Evolutionary conservation across 257 asterid genomes (phyloP).

Genomic region (Solanum paucissectum): DNA sequence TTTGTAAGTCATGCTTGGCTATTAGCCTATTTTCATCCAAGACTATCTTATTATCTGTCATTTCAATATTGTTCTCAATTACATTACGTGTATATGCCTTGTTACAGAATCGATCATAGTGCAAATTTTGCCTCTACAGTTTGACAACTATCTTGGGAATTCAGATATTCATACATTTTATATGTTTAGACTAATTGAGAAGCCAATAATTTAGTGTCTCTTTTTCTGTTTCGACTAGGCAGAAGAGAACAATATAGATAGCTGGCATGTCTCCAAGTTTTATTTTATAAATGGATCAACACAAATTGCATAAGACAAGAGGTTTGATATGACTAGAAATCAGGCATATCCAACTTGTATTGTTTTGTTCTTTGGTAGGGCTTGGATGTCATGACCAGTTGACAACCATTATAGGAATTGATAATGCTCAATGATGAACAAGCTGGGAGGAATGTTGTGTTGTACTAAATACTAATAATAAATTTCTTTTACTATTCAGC

Average conservation of each 20-base stretch:
- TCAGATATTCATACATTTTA: not conserved
- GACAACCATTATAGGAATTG: not conserved
- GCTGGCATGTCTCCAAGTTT: not conserved
- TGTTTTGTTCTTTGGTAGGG: not conserved
- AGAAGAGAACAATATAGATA: not conserved
- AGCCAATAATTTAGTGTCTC: not conserved
- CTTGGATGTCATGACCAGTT: not conserved
- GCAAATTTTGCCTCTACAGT: not conserved
- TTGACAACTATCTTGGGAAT: not conserved
- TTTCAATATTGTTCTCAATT: not conserved
- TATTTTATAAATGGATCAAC: not conserved
- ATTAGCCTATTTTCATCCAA: not conserved
- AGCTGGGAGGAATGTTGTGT: not conserved
- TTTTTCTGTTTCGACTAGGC: not conserved
- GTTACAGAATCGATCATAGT: not conserved
- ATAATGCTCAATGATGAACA: not conserved
- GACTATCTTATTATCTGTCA: not conserved
- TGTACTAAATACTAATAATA: not conserved
- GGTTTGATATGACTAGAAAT: not conserved
- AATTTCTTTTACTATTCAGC: not conserved
- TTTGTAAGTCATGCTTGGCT: not conserved
- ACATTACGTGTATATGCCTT: not conserved
- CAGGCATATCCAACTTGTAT: not conserved
- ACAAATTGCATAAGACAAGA: not conserved
- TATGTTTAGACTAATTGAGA: not conserved